phyloP scores from a whole-genome alignment of 208 protist genomes.

The Wallacemonas sp. region DNA sequence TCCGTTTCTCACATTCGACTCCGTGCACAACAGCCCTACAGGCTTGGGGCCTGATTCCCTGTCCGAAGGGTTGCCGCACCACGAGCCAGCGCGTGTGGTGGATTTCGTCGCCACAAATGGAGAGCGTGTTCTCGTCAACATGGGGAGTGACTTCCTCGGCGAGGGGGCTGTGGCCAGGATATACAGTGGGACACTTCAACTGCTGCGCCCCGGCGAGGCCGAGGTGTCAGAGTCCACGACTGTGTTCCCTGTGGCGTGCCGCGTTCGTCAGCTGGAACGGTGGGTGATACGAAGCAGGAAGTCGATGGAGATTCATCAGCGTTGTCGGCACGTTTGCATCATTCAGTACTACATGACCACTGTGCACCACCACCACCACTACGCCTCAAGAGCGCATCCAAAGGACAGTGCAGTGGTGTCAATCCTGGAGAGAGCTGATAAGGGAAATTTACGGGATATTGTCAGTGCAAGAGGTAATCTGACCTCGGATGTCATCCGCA shows the following conservation, averaged over 20 bases:
- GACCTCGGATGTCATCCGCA: constrained; percentile 24
- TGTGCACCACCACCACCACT: background rate
- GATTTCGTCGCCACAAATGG: constrained; percentile 6
- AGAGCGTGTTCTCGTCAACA: background rate
- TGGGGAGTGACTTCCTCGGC: background rate
- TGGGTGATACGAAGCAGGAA: background rate
- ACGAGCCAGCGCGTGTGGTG: constrained; percentile 3
- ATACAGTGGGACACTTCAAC: background rate
- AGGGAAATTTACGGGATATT: constrained; percentile 20
- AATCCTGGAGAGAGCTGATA: constrained; percentile 19
- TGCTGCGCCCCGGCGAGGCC: background rate
- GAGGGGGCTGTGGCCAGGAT: constrained; percentile 3
- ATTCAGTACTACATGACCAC: background rate
- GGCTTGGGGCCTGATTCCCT: background rate
- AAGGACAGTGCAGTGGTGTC: background rate
- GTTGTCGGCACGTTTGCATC: background rate
- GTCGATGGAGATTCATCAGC: background rate
- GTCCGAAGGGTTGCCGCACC: background rate
- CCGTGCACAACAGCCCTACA: background rate
- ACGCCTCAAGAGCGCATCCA: too few species aligned
- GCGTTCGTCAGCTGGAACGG: constrained; percentile 3
- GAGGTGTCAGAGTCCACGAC: background rate
- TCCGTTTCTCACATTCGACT: constrained; percentile 1
- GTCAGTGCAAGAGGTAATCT: constrained; percentile 12
- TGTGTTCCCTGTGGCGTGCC: background rate